Evolutionary conservation across 352 stramenopile species (phyloP).

Genomic region (Thalassiosira allenii): DNA sequence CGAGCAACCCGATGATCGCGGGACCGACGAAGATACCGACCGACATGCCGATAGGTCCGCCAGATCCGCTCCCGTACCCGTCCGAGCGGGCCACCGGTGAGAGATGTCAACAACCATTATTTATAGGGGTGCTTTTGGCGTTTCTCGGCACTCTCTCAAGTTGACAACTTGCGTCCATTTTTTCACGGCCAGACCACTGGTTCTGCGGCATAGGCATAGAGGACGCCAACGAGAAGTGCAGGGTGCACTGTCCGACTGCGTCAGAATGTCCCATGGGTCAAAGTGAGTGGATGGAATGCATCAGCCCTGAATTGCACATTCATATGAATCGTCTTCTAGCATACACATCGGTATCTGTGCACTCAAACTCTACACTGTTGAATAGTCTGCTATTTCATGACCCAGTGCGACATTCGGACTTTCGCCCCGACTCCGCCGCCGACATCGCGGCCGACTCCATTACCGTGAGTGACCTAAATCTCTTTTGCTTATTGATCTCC

Average conservation of each 20-base stretch:
- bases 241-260: conserved; percentile 56
- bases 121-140: not conserved
- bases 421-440: conserved; percentile 50
- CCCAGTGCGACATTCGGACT: conserved; percentile 53
- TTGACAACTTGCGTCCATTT: not conserved
- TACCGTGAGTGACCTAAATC: conserved; percentile 32
- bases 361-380: too few relatives aligned
- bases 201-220: conserved; percentile 53
- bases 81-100: conserved; percentile 27
- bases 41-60: conserved; percentile 38
- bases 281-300: conserved; percentile 45
- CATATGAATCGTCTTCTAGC: too few relatives aligned
- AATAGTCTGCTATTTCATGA: conserved; percentile 68
- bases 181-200: conserved; percentile 41
- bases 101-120: conserved; percentile 1
- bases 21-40: conserved; percentile 47
- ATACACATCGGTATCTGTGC: too few relatives aligned
- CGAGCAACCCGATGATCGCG: conserved; percentile 1
- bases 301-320: too few relatives aligned
- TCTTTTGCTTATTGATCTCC: not conserved
- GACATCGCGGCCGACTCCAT: conserved; percentile 31
- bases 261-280: conserved; percentile 56
- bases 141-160: too few relatives aligned
- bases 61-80: conserved; percentile 36
- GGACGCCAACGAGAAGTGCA: conserved; percentile 45